Percentiles rank a stretch among this genome's conserved stretches.
Conservation (phyloP, 1,284 basidiomycete species). For the Xerocomus nothofagi region DNA sequence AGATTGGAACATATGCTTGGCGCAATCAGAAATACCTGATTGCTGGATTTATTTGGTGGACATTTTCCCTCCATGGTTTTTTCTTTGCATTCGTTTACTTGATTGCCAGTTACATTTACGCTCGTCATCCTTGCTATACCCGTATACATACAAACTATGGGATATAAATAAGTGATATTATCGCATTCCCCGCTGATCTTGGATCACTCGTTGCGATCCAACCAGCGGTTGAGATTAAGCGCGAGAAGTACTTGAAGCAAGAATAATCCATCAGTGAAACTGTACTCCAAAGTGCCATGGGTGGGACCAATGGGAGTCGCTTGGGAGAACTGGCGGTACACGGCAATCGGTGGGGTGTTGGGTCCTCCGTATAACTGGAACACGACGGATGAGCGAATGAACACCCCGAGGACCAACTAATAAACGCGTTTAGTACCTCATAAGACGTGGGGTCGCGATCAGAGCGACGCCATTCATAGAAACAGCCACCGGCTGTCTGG, state of each 20-base stretch:
- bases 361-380: conserved; percentile 49
- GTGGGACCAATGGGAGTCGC: conserved; percentile 60
- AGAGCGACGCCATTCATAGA: conserved; percentile 63
- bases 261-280: conserved; percentile 57
- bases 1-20: conserved; percentile 72
- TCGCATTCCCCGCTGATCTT: conserved; percentile 14
- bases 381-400: conserved; percentile 2
- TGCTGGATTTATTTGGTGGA: conserved; percentile 25
- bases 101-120: conserved; percentile 16
- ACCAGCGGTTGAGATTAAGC: conserved; percentile 70
- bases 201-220: conserved; percentile 56
- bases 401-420: neutral
- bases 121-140: conserved; percentile 24
- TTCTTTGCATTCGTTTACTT: conserved; percentile 16
- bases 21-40: conserved; percentile 45
- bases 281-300: conserved; percentile 62
- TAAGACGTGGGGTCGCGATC: conserved; percentile 48
- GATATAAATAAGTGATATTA: conserved; percentile 36
- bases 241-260: conserved; percentile 64
- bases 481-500: conserved; percentile 48
- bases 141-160: conserved; percentile 35
- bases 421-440: conserved; percentile 46
- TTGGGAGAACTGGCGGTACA: conserved; percentile 53
- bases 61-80: conserved; percentile 13
- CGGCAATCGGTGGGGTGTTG: conserved; percentile 48